These are phyloP conservation scores for Ogataea nakhonphanomensis DNA, from an alignment of 805 yeast genomes.

Conservation along the genomic window DNA sequence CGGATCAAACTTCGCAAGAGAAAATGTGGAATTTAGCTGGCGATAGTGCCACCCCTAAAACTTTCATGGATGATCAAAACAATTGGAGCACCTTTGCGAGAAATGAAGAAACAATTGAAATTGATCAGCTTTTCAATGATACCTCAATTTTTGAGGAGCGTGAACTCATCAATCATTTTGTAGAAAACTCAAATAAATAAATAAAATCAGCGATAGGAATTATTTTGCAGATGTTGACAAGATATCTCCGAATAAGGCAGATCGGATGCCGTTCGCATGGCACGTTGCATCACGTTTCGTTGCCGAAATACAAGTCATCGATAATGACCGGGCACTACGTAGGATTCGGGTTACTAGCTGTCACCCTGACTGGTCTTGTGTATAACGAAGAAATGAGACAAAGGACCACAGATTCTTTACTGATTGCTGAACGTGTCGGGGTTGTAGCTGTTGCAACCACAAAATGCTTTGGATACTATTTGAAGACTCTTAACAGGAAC, in stretches of 20 bases:
- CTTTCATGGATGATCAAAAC: neutral
- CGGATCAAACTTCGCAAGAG: too few species aligned
- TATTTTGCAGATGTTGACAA: neutral
- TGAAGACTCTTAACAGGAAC: slow-evolving; percentile 43
- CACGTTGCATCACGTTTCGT: neutral
- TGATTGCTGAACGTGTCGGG: slow-evolving; percentile 49
- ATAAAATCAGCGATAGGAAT: neutral
- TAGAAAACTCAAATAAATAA: neutral
- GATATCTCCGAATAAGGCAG: neutral
- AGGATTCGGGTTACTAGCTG: slow-evolving; percentile 18
- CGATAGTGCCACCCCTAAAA: neutral
- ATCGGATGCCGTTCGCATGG: slow-evolving; percentile 1
- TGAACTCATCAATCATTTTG: neutral
- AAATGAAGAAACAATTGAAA: neutral
- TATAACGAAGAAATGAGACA: slow-evolving; percentile 36
- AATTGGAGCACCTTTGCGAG: neutral
- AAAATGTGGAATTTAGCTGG: too few species aligned
- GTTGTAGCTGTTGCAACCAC: slow-evolving; percentile 67
- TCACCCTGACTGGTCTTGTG: slow-evolving; percentile 12
- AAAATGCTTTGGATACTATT: slow-evolving; percentile 70
- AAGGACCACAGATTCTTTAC: slow-evolving; percentile 32
- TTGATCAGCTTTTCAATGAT: slow-evolving; percentile 2
- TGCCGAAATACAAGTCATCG: neutral
- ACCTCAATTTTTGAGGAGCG: neutral
- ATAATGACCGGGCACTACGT: slow-evolving; percentile 19